Evolutionary conservation across 2,329 filamentous ascomycete genomes (phyloP), one percentile per base, ranked within the genome.

Genomic region (Xylariales sp.): DNA sequence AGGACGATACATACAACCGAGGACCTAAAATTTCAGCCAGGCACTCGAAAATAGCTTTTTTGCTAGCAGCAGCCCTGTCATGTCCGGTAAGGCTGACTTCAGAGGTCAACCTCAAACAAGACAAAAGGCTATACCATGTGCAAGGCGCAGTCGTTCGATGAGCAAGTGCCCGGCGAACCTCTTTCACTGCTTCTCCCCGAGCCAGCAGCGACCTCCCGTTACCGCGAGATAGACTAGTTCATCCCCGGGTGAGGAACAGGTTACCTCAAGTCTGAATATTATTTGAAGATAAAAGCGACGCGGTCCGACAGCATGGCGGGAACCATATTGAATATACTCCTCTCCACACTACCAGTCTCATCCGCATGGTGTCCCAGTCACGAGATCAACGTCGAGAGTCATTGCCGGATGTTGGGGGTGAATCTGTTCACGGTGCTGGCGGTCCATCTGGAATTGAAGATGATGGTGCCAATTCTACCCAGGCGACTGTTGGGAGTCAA

Each of bases 141-240:
- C 35, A 28, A 10, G 35, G 35, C 35, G 35, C 35, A 38, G 21
- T 27, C 12, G 10, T 36, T 19, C n/a, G n/a, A n/a, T n/a, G n/a
- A n/a, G n/a, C n/a, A n/a, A n/a, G n/a, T n/a, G n/a, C n/a, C n/a
- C n/a, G n/a, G n/a, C n/a, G n/a, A n/a, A n/a, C n/a, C n/a, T n/a
- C n/a, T n/a, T n/a, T n/a, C n/a, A n/a, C n/a, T n/a, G n/a, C n/a
- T n/a, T n/a, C n/a, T n/a, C n/a, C n/a, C n/a, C n/a, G n/a, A n/a
- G n/a, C n/a, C n/a, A n/a, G n/a, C n/a, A n/a, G n/a, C n/a, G n/a
- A n/a, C n/a, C n/a, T n/a, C n/a, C n/a, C n/a, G n/a, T n/a, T n/a
- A n/a, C n/a, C n/a, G n/a, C n/a, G n/a, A n/a, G n/a, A n/a, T n/a
- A n/a, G n/a, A n/a, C n/a, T n/a, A n/a, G n/a, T n/a, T n/a, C n/a